Conservation (phyloP, 805 yeast genomes). For the Suhomyces pyralidae region DNA sequence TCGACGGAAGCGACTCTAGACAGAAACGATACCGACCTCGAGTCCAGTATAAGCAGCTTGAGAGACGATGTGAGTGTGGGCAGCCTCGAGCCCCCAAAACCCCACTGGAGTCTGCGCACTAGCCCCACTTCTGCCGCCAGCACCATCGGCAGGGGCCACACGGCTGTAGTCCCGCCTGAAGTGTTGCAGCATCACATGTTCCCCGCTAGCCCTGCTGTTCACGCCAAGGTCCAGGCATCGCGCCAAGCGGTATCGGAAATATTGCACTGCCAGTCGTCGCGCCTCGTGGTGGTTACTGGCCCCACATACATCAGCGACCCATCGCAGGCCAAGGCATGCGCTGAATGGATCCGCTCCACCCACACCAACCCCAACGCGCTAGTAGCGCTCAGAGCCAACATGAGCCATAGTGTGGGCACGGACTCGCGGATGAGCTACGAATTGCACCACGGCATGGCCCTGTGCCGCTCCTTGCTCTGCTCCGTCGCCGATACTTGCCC, state of each 20-base stretch:
- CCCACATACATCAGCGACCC: conserved; percentile 32
- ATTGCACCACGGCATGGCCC: conserved; percentile 39
- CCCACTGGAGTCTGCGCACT: neutral
- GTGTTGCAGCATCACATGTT: conserved; percentile 38
- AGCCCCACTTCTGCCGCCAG: neutral
- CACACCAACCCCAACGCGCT: conserved; percentile 13
- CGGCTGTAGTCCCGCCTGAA: conserved; percentile 43
- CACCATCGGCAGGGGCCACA: conserved; percentile 20
- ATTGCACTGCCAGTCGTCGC: neutral
- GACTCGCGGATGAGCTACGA: conserved; percentile 25
- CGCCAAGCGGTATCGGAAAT: conserved; percentile 16
- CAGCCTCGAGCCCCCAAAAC: neutral
- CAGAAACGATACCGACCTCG: neutral
- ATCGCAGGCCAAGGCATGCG: conserved; percentile 36
- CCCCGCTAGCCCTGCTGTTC: conserved; percentile 29
- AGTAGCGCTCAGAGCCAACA: conserved; percentile 37
- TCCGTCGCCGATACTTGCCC: conserved; percentile 44
- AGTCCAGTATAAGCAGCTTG: conserved; percentile 1
- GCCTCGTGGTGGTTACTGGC: conserved; percentile 38
- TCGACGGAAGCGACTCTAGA: conserved; percentile 1
- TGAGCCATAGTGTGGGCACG: conserved; percentile 23
- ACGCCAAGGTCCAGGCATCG: conserved; percentile 26
- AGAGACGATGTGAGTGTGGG: neutral
- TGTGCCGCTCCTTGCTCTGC: conserved; percentile 36
- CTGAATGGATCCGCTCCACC: conserved; percentile 34